phyloP scores from a whole-genome alignment of 169 alveolate genomes.

The Plasmodium blacklocki region DNA sequence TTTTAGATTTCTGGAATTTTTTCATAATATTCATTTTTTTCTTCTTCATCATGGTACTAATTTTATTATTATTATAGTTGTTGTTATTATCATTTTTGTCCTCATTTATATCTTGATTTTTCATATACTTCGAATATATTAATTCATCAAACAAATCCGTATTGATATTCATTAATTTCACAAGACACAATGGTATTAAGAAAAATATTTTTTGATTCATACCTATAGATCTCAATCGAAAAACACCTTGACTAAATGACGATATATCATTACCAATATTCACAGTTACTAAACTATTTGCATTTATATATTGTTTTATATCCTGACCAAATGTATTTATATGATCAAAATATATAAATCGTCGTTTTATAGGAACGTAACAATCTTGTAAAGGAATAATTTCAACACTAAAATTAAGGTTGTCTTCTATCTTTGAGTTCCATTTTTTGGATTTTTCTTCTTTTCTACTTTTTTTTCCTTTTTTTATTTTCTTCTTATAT shows the following conservation, averaged over 20 bases:
- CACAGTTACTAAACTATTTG: slow-evolving; percentile 89
- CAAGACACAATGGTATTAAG: slow-evolving; percentile 86
- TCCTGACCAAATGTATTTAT: slow-evolving; percentile 94
- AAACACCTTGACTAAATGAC: slow-evolving; percentile 94
- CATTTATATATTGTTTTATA: slow-evolving; percentile 91
- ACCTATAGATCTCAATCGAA: slow-evolving; percentile 92
- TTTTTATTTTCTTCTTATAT: neutral
- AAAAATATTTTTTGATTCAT: slow-evolving; percentile 88
- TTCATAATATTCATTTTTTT: slow-evolving; percentile 3
- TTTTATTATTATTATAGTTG: neutral
- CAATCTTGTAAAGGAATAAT: slow-evolving; percentile 88
- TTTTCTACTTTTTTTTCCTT: neutral
- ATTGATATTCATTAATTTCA: slow-evolving; percentile 81
- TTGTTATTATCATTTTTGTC: neutral
- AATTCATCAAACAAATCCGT: slow-evolving; percentile 52
- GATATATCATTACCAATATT: slow-evolving; percentile 91
- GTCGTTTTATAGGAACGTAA: slow-evolving; percentile 88
- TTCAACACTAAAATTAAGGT: slow-evolving; percentile 79
- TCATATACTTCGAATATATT: neutral
- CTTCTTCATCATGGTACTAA: neutral
- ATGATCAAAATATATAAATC: slow-evolving; percentile 94
- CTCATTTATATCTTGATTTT: neutral
- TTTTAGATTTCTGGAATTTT: slow-evolving; percentile 27
- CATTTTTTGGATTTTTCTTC: neutral
- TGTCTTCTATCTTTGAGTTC: slow-evolving; percentile 78